Base-by-base conservation (phyloP, 495 filamentous ascomycete species). In the Xylaria acuta region DNA sequence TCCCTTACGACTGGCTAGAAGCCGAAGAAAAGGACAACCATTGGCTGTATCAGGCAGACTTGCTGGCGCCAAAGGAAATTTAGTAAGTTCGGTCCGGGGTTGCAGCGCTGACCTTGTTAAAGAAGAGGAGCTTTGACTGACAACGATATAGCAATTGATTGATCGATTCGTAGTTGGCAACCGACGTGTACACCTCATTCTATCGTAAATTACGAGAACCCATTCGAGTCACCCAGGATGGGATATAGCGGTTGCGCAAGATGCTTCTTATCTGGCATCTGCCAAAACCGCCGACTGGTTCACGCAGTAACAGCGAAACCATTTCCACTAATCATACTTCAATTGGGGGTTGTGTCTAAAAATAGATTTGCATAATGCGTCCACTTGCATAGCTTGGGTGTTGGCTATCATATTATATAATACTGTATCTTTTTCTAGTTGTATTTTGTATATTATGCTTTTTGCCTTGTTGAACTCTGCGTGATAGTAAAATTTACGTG, bases 41-140 rank as follows among this genome's bases (percentile, higher is more conserved):
- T 79, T 99, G 97, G 97, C 89, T 98, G 60, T 98, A 98, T 80
- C 93, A 93, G 80, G 91, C 98, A 59, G 96, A 99, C 80, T 92
- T 96, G 77, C 89, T 99, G 79, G 97, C 96, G 74, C 96, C 96
- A 64, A 85, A 98, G 83, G 93, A 97, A 83, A 99, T 99, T 71
- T 99, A 98, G 95, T 97, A 88, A 89, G 94, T 71, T 16, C 18
- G 5, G 6, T 43, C 18, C 36, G 0, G 11, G 8, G 20, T 18
- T 22, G 16, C 11, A 14, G 38, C 58, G 51, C 14, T 14, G 8
- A 11, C 12, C 7, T 40, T 18, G 38, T 58, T n/a, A 0, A 20
- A 18, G 27, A 38, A 8, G 16, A 45, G 8, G 30, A 53, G 45
- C 41, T 38, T 51, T 51, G n/a, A 11, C 69, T 71, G 8, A 71